These are phyloP conservation scores for Tetrahymena elliotti DNA, from an alignment of 73 alveolate genomes.

Conservation along the genomic window DNA sequence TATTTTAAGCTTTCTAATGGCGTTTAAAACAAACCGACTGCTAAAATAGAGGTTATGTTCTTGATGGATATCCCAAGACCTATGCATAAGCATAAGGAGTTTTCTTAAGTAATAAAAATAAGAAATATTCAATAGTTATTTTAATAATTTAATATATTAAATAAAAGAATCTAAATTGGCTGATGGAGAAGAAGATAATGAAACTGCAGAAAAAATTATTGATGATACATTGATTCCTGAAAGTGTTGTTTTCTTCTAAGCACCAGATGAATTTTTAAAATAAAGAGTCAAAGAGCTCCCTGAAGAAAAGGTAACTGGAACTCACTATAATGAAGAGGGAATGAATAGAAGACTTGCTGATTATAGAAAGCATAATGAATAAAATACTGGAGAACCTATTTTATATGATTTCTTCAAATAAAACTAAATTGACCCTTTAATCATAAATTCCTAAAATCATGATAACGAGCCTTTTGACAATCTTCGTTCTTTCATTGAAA, in stretches of 20 bases:
- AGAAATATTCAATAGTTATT: neutral
- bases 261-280: constrained; percentile 13
- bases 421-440: constrained; percentile 1
- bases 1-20: constrained; percentile 24
- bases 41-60: constrained; percentile 43
- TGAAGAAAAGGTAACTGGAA: neutral
- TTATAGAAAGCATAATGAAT: neutral
- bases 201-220: constrained; percentile 16
- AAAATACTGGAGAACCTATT: constrained; percentile 22
- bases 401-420: constrained; percentile 24
- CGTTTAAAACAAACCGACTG: constrained; percentile 28
- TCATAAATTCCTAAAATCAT: neutral
- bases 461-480: neutral
- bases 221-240: neutral
- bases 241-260: constrained; percentile 27
- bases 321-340: constrained; percentile 13
- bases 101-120: constrained; percentile 32
- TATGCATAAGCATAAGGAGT: constrained; percentile 30
- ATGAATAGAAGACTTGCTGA: constrained; percentile 5
- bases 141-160: neutral
- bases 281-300: constrained; percentile 15
- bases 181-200: constrained; percentile 13
- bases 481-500: constrained; percentile 25
- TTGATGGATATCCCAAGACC: constrained; percentile 48
- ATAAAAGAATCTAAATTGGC: constrained; percentile 10